Evolutionary conservation across 345 rosid species (phyloP).

Genomic region (Leavenworthia alabamica): DNA sequence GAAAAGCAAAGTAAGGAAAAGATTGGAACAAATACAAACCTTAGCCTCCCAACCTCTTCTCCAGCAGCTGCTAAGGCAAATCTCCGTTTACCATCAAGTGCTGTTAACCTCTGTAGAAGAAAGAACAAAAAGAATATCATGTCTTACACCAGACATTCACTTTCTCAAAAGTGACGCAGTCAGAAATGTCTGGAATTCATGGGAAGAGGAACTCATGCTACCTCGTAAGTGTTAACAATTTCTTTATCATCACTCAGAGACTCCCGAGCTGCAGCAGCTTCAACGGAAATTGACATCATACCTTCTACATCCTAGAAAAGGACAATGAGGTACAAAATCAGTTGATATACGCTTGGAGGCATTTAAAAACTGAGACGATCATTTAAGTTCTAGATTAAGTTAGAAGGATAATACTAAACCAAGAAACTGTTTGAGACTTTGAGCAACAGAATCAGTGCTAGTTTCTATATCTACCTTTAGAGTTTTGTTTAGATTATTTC

Average conservation of each 20-base stretch:
- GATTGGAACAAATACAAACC: constrained; percentile 42
- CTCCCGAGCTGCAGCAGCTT: constrained; percentile 87
- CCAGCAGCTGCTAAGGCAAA: constrained; percentile 93
- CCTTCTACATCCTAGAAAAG: constrained; percentile 85
- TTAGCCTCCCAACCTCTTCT: constrained; percentile 89
- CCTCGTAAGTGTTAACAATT: constrained; percentile 92
- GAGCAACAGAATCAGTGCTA: background rate
- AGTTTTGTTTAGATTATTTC: constrained; percentile 87
- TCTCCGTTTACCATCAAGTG: constrained; percentile 96
- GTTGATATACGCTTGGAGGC: background rate
- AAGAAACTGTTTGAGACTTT: background rate
- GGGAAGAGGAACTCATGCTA: constrained; percentile 28
- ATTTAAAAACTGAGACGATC: constrained; percentile 1
- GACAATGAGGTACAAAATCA: constrained; percentile 2
- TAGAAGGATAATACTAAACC: background rate
- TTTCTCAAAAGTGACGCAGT: constrained; percentile 10
- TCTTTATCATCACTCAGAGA: constrained; percentile 96
- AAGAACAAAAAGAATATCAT: constrained; percentile 6
- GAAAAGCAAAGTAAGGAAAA: constrained; percentile 3
- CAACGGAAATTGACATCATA: constrained; percentile 99
- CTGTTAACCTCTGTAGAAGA: constrained; percentile 72
- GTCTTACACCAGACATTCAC: background rate
- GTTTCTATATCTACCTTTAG: constrained; percentile 48
- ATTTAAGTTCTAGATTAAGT: background rate
- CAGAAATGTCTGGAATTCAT: constrained; percentile 1